Evolutionary conservation across 1,284 basidiomycete genomes (phyloP).

Genomic region (Malassezia restricta): DNA sequence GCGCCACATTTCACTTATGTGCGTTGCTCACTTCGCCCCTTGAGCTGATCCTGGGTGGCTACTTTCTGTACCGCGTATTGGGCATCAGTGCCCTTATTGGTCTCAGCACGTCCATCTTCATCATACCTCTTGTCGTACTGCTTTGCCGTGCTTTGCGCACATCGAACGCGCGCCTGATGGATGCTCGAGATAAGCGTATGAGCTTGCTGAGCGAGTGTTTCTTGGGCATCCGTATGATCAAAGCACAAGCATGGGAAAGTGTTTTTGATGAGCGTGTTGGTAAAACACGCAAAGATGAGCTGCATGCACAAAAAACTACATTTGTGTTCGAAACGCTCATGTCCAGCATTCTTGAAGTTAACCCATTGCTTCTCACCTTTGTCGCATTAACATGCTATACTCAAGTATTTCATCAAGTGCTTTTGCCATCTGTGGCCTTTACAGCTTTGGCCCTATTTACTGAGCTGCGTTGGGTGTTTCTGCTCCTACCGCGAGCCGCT

Average conservation of each 20-base stretch:
- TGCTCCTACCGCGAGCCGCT: conserved; percentile 23
- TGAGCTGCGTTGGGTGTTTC: conserved; percentile 22
- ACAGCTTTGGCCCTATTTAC: conserved; percentile 18
- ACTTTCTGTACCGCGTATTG: conserved; percentile 15
- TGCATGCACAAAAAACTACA: neutral
- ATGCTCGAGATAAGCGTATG: conserved; percentile 12
- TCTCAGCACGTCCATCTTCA: conserved; percentile 3
- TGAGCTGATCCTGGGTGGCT: conserved; percentile 14
- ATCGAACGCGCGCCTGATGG: conserved; percentile 12
- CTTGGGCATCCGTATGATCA: conserved; percentile 17
- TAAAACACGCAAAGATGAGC: neutral
- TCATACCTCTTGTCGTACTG: conserved; percentile 5
- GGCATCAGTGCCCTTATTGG: conserved; percentile 11
- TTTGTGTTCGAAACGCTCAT: conserved; percentile 8
- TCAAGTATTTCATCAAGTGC: conserved; percentile 16
- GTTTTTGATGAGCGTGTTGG: neutral
- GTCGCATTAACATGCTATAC: conserved; percentile 26
- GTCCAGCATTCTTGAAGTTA: conserved; percentile 7
- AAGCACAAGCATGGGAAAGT: conserved; percentile 16
- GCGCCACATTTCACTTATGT: conserved; percentile 11
- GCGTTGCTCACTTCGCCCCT: conserved; percentile 6
- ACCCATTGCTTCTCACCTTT: conserved; percentile 21
- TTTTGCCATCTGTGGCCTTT: conserved; percentile 31
- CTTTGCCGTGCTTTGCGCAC: conserved; percentile 3
- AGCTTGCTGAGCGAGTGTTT: conserved; percentile 14